Percentiles rank a stretch among this genome's conserved stretches.
phyloP scores from a whole-genome alignment of 169 alveolate species.

The Eimeria zaria region DNA sequence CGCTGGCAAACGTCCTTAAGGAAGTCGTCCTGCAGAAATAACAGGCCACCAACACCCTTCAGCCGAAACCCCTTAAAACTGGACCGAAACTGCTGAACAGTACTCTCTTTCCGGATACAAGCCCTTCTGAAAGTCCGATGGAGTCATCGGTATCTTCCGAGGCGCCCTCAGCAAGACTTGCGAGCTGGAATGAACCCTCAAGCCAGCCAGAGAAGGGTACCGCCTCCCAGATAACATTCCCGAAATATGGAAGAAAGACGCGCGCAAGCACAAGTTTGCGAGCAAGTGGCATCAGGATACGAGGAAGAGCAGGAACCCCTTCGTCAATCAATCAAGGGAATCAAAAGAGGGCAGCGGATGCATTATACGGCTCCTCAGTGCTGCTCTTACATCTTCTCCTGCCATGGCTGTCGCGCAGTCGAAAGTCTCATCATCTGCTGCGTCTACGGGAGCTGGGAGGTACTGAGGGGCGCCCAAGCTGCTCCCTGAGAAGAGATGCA shows the following conservation, averaged over 20 bases:
- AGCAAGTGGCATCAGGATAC: not conserved
- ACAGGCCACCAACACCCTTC: not conserved
- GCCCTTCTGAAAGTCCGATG: not conserved
- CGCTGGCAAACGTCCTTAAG: constrained; percentile 68
- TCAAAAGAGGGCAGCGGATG: not conserved
- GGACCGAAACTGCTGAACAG: not conserved
- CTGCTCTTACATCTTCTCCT: constrained; percentile 44
- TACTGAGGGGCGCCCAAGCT: constrained; percentile 48
- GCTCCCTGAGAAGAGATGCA: constrained; percentile 34
- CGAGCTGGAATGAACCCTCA: not conserved
- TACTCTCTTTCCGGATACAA: not conserved
- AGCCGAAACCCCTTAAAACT: not conserved
- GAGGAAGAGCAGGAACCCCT: not conserved
- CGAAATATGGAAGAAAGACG: not conserved
- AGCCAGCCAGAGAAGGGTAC: not conserved
- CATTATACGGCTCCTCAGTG: not conserved
- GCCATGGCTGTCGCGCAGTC: constrained; percentile 76
- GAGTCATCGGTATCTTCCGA: not conserved
- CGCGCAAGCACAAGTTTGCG: not conserved
- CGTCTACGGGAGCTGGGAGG: constrained; percentile 78
- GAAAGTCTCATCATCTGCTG: constrained; percentile 70
- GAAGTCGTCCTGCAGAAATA: constrained; percentile 43
- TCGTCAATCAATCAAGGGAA: not conserved
- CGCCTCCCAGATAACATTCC: not conserved
- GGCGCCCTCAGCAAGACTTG: not conserved